A percentile compares a stretch with the other conserved stretches of the same genome.
These are phyloP conservation scores for Aureobasidium melanogenum DNA, from an alignment of 2,329 filamentous ascomycete genomes.

Conservation along the genomic window DNA sequence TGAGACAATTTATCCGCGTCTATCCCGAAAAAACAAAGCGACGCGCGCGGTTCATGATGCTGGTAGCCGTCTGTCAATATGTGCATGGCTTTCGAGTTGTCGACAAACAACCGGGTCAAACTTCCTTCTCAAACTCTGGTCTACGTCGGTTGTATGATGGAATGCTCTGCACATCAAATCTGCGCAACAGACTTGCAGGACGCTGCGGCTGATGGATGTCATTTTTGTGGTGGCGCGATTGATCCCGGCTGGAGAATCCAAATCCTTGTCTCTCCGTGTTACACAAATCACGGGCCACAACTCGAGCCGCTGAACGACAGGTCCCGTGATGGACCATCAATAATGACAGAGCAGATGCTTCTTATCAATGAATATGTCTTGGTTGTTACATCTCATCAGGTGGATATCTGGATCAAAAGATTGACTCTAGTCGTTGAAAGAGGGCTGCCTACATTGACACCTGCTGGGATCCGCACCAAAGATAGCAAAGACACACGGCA, in stretches of 20 bases:
- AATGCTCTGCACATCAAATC: constrained; percentile 10
- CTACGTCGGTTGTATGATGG: not conserved
- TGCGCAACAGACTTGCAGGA: constrained; percentile 6
- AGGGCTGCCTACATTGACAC: constrained; percentile 5
- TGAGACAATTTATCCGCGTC: not conserved
- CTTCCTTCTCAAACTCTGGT: not conserved
- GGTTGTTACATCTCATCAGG: not conserved
- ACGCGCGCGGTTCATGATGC: not conserved
- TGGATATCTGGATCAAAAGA: not conserved
- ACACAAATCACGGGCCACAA: constrained; percentile 6
- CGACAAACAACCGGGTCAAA: not conserved
- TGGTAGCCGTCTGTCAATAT: constrained; percentile 1
- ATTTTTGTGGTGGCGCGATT: constrained; percentile 3
- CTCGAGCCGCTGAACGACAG: not conserved
- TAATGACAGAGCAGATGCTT: not conserved
- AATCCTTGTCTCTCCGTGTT: not conserved
- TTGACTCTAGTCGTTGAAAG: not conserved
- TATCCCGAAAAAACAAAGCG: not conserved
- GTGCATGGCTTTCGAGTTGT: not conserved
- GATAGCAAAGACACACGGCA: not conserved
- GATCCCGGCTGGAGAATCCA: not conserved
- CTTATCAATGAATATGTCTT: not conserved
- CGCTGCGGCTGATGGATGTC: constrained; percentile 2
- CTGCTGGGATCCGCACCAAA: not conserved
- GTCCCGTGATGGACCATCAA: not conserved